Evolutionary conservation across 441 rosid genomes (phyloP).

Genomic region (Pelargonium cotyledonis): DNA sequence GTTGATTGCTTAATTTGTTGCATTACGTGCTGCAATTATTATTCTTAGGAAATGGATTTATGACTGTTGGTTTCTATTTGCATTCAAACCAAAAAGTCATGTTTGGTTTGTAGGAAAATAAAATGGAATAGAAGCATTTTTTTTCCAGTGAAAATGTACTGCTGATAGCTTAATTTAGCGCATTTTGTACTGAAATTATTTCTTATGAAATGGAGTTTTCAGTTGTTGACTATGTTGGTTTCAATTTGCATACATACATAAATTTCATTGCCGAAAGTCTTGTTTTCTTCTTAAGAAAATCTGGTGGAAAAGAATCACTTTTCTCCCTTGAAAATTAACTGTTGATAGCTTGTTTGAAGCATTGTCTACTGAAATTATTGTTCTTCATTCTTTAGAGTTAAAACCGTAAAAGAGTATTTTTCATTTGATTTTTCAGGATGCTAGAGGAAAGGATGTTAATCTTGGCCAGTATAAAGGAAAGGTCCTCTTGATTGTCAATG

Average conservation of each 20-base stretch:
- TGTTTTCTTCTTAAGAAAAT: not conserved
- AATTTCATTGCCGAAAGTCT: no score
- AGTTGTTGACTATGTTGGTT: no score
- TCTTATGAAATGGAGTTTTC: no score
- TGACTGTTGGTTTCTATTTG: no score
- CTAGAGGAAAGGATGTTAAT: conserved; percentile 71
- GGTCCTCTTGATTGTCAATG: conserved; percentile 82
- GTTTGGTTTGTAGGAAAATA: not conserved
- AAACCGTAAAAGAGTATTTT: not conserved
- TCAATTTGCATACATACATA: no score
- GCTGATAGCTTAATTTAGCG: not conserved
- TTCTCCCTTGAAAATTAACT: not conserved
- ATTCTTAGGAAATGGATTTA: no score
- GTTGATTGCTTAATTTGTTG: no score
- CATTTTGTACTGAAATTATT: no score
- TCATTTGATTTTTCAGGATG: conserved; percentile 46
- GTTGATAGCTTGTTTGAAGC: not conserved
- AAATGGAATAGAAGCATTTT: not conserved
- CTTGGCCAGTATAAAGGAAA: conserved; percentile 78
- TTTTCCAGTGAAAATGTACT: not conserved
- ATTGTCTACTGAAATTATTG: not conserved
- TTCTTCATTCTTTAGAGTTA: not conserved
- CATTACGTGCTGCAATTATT: no score
- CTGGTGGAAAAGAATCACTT: not conserved
- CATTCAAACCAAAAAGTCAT: not conserved